phyloP scores from a whole-genome alignment of 345 rosid genomes.

The Clarkia xantiana region DNA sequence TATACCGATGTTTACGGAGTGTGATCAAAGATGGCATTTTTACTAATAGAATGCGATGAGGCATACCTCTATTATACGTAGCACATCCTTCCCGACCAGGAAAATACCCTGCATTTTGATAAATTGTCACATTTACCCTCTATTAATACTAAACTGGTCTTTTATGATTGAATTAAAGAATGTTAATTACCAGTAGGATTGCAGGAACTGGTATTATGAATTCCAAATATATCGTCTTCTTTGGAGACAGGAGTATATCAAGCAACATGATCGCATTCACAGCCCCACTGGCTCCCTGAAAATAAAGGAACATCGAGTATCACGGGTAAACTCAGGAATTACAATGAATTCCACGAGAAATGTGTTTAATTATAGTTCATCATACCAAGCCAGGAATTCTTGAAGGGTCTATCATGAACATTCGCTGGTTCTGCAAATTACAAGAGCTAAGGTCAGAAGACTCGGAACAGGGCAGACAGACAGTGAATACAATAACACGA shows the following conservation, averaged over 20 bases:
- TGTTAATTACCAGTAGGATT: slow-evolving; percentile 46
- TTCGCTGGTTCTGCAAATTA: slow-evolving; percentile 34
- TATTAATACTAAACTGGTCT: too few species aligned
- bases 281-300: slow-evolving; percentile 86
- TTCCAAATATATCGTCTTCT: slow-evolving; percentile 46
- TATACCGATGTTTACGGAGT: background rate
- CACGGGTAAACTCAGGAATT: background rate
- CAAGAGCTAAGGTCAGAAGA: slow-evolving; percentile 6
- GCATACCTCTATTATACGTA: slow-evolving; percentile 56
- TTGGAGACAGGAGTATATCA: slow-evolving; percentile 70
- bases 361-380: background rate
- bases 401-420: slow-evolving; percentile 40
- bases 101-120: slow-evolving; percentile 40
- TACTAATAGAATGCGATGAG: background rate
- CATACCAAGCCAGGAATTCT: slow-evolving; percentile 67
- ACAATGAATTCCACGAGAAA: too few species aligned
- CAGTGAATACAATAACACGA: background rate
- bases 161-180: too few species aligned
- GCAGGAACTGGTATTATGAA: slow-evolving; percentile 84
- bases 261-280: slow-evolving; percentile 89
- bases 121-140: too few species aligned
- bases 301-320: background rate
- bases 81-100: slow-evolving; percentile 52
- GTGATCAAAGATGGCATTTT: background rate
- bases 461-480: background rate